Conservation (phyloP, 2,329 filamentous ascomycete species). For the Nemania sp. region DNA sequence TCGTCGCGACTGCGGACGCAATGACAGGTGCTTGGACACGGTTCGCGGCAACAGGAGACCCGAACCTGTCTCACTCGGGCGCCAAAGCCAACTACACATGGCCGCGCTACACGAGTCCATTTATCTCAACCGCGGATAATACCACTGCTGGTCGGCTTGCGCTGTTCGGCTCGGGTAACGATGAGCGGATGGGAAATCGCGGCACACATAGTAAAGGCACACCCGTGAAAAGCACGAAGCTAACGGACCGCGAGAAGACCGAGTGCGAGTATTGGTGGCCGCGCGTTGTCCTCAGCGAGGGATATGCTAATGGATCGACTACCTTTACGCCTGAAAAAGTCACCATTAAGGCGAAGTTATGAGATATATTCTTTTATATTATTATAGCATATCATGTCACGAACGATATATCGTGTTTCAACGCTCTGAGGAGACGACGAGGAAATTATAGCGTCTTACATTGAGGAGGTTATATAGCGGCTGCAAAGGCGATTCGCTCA, state of each 20-base stretch:
- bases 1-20: conserved; percentile 53
- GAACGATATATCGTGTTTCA: background rate
- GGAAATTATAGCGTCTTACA: background rate
- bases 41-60: conserved; percentile 51
- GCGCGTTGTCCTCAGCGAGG: conserved; percentile 62
- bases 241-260: conserved; percentile 59
- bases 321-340: conserved; percentile 12
- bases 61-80: conserved; percentile 39
- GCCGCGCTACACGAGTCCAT: conserved; percentile 59
- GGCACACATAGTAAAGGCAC: conserved; percentile 55
- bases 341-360: conserved; percentile 31
- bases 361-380: background rate
- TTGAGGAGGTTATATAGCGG: background rate
- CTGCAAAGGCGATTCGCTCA: background rate
- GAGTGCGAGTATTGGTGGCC: conserved; percentile 73
- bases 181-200: conserved; percentile 58
- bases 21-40: conserved; percentile 61
- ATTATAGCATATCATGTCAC: background rate
- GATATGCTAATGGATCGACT: conserved; percentile 51
- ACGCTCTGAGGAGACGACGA: background rate
- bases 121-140: conserved; percentile 38
- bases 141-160: conserved; percentile 55
- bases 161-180: conserved; percentile 71
- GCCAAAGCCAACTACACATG: conserved; percentile 49
- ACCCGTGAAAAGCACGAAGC: conserved; percentile 57